Percentiles rank a stretch among this genome's conserved stretches.
phyloP scores from a whole-genome alignment of 768 basidiomycete genomes.

The Galerina sulciceps region DNA sequence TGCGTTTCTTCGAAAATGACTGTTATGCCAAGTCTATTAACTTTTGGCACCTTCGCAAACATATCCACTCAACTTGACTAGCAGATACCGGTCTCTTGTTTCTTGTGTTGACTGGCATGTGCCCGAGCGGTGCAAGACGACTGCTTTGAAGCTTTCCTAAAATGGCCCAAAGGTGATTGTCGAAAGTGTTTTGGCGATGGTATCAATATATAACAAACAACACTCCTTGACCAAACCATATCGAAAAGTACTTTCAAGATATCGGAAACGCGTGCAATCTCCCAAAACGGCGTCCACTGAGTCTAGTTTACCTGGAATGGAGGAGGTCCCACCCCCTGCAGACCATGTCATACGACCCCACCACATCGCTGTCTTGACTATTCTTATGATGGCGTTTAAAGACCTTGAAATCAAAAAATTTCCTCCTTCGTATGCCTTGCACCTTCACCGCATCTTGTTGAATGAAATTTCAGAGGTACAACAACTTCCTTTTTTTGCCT shows the following conservation, averaged over 20 bases:
- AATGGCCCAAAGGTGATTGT: constrained; percentile 6
- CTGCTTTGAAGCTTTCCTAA: constrained; percentile 17
- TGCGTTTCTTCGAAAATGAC: constrained; percentile 65
- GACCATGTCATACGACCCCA: constrained; percentile 77
- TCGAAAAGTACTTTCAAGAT: neutral
- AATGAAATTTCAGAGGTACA: constrained; percentile 72
- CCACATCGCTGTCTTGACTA: constrained; percentile 69
- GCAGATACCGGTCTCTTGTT: constrained; percentile 37
- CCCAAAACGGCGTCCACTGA: neutral
- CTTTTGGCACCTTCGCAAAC: neutral
- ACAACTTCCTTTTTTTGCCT: constrained; percentile 17
- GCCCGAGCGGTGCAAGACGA: too few species aligned
- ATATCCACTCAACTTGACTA: constrained; percentile 28
- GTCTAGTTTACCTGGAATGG: constrained; percentile 32
- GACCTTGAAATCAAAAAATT: constrained; percentile 58
- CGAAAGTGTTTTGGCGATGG: neutral
- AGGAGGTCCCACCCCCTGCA: constrained; percentile 60
- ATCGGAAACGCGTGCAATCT: neutral
- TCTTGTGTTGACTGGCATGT: constrained; percentile 29
- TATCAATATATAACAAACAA: constrained; percentile 8
- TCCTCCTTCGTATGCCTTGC: constrained; percentile 60
- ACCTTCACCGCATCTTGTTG: constrained; percentile 68
- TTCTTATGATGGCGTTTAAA: constrained; percentile 67
- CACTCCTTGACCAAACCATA: too few species aligned
- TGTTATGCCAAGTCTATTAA: constrained; percentile 18